Evolutionary conservation across 495 filamentous ascomycete species (phyloP).

Genomic region (Daldinia decipiens): DNA sequence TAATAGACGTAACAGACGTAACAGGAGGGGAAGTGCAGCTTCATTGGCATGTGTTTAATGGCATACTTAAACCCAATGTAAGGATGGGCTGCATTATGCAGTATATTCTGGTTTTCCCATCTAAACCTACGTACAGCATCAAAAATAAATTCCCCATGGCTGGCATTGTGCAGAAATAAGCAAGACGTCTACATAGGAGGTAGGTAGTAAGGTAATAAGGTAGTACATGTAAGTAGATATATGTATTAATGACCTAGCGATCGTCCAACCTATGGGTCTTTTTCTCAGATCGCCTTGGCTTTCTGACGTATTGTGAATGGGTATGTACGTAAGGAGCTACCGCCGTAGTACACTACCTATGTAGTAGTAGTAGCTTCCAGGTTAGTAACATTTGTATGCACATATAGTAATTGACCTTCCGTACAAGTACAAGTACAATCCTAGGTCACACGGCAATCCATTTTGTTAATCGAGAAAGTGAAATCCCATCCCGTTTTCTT

Average conservation of each 20-base stretch:
- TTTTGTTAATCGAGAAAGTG: constrained; percentile 46
- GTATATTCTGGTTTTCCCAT: neutral
- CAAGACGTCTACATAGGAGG: neutral
- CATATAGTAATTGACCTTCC: constrained; percentile 19
- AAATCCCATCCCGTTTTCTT: constrained; percentile 48
- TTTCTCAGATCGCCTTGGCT: constrained; percentile 31
- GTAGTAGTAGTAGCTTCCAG: neutral
- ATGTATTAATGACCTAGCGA: constrained; percentile 21
- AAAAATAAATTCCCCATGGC: neutral
- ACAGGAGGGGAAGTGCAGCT: constrained; percentile 1
- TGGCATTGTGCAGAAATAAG: neutral
- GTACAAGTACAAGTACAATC: constrained; percentile 37
- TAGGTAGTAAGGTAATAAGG: neutral
- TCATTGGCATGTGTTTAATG: neutral
- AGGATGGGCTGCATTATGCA: neutral
- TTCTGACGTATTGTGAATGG: constrained; percentile 33
- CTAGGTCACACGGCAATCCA: constrained; percentile 43
- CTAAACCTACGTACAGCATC: neutral
- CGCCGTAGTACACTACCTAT: neutral
- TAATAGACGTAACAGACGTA: constrained; percentile 4
- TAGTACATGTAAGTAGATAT: neutral
- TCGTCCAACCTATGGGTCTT: constrained; percentile 18
- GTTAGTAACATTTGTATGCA: neutral
- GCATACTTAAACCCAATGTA: neutral
- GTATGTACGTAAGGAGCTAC: constrained; percentile 23